Percentiles rank a stretch among this genome's conserved stretches.
Evolutionary conservation across 257 asterid genomes (phyloP).

Genomic region (Lantana camara): DNA sequence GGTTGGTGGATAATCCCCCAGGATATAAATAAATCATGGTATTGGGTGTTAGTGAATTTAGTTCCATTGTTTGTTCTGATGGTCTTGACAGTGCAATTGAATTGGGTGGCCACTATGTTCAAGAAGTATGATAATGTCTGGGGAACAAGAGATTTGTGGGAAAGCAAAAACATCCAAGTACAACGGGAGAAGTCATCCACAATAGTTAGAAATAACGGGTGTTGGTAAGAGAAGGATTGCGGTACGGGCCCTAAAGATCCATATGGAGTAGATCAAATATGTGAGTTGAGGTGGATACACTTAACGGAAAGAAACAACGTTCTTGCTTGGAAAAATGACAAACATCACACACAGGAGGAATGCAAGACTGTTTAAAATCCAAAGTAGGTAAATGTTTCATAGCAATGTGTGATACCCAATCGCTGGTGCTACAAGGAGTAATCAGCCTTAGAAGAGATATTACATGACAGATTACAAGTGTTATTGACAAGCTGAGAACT

Average conservation of each 20-base stretch:
- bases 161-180: neutral
- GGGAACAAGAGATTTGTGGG: neutral
- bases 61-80: neutral
- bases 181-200: constrained; percentile 19
- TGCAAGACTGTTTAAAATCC: too few relatives aligned
- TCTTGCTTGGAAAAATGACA: constrained; percentile 12
- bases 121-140: neutral
- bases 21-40: too few relatives aligned
- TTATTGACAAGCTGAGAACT: too few relatives aligned
- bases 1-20: neutral
- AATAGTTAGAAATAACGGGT: neutral
- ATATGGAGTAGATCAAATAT: too few relatives aligned
- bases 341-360: neutral
- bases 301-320: neutral
- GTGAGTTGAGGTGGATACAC: neutral
- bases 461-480: too few relatives aligned
- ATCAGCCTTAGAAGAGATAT: too few relatives aligned
- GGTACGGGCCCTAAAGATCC: neutral
- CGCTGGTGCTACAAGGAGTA: too few relatives aligned
- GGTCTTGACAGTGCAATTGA: neutral
- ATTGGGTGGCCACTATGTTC: neutral
- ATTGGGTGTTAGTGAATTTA: neutral
- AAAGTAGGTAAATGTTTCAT: too few relatives aligned
- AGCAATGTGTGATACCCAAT: too few relatives aligned
- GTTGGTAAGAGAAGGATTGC: neutral